Conservation (phyloP, 352 stramenopile species). For the Phytophthora colocasiae region DNA sequence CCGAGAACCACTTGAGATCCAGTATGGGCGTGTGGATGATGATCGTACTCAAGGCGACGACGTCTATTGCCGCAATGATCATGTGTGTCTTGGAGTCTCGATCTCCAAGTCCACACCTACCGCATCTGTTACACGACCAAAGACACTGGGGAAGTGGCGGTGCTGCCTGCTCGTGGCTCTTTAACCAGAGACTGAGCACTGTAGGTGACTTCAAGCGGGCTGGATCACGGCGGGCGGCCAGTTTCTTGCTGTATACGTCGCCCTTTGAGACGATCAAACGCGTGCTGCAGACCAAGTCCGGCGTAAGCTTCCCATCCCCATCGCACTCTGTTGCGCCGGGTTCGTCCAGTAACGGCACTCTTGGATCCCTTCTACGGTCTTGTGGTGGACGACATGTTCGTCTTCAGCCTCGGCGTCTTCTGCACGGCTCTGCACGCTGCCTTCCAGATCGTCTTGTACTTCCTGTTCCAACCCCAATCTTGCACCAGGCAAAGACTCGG, state of each 20-base stretch:
- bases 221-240: slow-evolving; percentile 41
- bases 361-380: slow-evolving; percentile 49
- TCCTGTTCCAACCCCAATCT: slow-evolving; percentile 40
- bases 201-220: slow-evolving; percentile 28
- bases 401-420: slow-evolving; percentile 43
- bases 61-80: slow-evolving; percentile 27
- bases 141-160: slow-evolving; percentile 24
- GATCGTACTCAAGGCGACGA: slow-evolving; percentile 27
- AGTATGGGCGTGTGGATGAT: slow-evolving; percentile 16
- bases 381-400: slow-evolving; percentile 43
- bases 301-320: slow-evolving; percentile 47
- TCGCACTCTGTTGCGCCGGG: slow-evolving; percentile 37
- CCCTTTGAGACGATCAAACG: slow-evolving; percentile 40
- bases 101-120: slow-evolving; percentile 28
- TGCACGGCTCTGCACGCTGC: slow-evolving; percentile 40
- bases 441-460: slow-evolving; percentile 49
- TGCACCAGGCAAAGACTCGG: not conserved
- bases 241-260: slow-evolving; percentile 37
- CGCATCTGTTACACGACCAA: slow-evolving; percentile 24
- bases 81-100: slow-evolving; percentile 31
- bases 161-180: slow-evolving; percentile 34
- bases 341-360: slow-evolving; percentile 40
- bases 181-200: slow-evolving; percentile 24
- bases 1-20: slow-evolving; percentile 5
- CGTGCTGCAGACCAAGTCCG: slow-evolving; percentile 32